Conservation (phyloP, 2,329 filamentous ascomycete genomes). For the Alternaria sp. region DNA sequence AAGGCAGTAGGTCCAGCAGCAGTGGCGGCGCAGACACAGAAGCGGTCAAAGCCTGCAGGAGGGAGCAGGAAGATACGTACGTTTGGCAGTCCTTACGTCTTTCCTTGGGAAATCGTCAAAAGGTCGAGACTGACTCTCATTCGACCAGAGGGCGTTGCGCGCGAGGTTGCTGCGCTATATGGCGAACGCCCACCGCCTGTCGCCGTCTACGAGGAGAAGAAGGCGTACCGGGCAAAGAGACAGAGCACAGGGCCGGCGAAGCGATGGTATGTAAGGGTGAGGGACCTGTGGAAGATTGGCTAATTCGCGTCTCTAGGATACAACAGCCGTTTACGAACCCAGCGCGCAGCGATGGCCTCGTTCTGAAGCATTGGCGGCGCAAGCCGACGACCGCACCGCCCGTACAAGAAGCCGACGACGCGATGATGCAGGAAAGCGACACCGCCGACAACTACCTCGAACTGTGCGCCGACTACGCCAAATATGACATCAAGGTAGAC, state of each 20-base stretch:
- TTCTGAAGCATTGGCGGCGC: slow-evolving; percentile 82
- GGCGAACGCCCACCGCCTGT: slow-evolving; percentile 53
- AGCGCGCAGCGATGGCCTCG: slow-evolving; percentile 74
- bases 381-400: slow-evolving; percentile 55
- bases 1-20: slow-evolving; percentile 41
- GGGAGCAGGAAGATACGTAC: slow-evolving; percentile 64
- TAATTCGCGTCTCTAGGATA: slow-evolving; percentile 37
- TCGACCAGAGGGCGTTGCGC: slow-evolving; percentile 49
- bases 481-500: slow-evolving; percentile 84
- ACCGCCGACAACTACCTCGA: slow-evolving; percentile 50
- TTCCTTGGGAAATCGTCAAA: slow-evolving; percentile 29
- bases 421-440: slow-evolving; percentile 45
- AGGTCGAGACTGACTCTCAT: slow-evolving; percentile 32
- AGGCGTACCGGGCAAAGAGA: slow-evolving; percentile 50
- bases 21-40: slow-evolving; percentile 60
- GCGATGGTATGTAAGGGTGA: slow-evolving; percentile 42
- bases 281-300: slow-evolving; percentile 2
- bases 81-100: slow-evolving; percentile 34
- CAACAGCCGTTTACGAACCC: slow-evolving; percentile 74
- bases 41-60: slow-evolving; percentile 73
- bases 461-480: slow-evolving; percentile 72
- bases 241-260: slow-evolving; percentile 50
- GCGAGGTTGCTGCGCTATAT: slow-evolving; percentile 52
- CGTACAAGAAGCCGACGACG: slow-evolving; percentile 43
- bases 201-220: slow-evolving; percentile 52